Base-by-base conservation (phyloP, 441 rosid species). In the Syzygium malaccense region DNA sequence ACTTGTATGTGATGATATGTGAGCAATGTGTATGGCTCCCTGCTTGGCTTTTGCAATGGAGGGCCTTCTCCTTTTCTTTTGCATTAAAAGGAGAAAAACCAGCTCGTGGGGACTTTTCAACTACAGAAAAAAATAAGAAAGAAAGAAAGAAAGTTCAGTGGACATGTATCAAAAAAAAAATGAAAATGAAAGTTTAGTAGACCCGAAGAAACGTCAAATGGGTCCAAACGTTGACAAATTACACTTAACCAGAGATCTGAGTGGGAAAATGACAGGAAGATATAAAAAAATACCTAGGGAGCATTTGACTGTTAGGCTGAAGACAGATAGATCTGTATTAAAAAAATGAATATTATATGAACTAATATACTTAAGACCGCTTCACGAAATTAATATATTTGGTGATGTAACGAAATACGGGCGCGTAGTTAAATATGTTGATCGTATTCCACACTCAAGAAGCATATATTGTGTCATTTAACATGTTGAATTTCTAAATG, bases 281-380 rank as follows among this genome's bases (percentile, higher is more conserved):
- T 30, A 26, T 33, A 37, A 78, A 48, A 48, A 48, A 25, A 32
- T 80, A 88, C 87, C 58, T 54, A 83, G 45, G 80, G 88, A 85
- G 33, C 66, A 71, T 89, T 89, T 90, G 91, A 89, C 87, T 87
- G 88, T 88, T 90, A 83, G 91, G 89, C 88, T 85, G 55, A 33
- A 37, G 49, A 20, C 49, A 37, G 49, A 33, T 20, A 37, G 49
- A 33, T 20, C 14, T 19, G 49, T 8, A 37, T 11, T 71, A 11
- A 33, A 64, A 0, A 8, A 2, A 15, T 64, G 23, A 30, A 64
- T 64, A 64, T 64, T 30, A 7, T n/a, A 64, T 64, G 71, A 17
- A 64, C 15, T 54, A 4, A 17, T 17, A 17, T 54, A 54, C 56
- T 54, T 17, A 54, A 45, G 9, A 7, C 48, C 48, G 48, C 48